A percentile compares a stretch with the other conserved stretches of the same genome.
These are phyloP conservation scores for Paramarasmius palmivorus DNA, from an alignment of 1,284 basidiomycete genomes.

Conservation along the genomic window DNA sequence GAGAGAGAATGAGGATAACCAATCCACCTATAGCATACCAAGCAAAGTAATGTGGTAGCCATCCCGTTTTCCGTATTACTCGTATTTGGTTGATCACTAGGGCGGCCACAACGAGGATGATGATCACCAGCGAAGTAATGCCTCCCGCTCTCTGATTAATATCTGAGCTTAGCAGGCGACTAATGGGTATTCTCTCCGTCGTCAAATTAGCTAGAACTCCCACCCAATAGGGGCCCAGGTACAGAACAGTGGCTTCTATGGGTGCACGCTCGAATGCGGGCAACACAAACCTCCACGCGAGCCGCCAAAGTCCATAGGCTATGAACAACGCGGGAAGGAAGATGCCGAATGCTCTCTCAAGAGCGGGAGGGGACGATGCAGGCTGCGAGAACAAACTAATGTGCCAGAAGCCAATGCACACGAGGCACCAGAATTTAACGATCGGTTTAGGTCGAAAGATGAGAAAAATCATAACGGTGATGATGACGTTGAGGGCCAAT, in stretches of 20 bases:
- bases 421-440: slow-evolving; percentile 74
- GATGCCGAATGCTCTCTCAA: slow-evolving; percentile 70
- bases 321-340: slow-evolving; percentile 84
- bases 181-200: slow-evolving; percentile 70
- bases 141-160: slow-evolving; percentile 70
- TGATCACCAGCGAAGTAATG: slow-evolving; percentile 70
- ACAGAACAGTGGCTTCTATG: slow-evolving; percentile 74
- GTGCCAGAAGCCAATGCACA: slow-evolving; percentile 90
- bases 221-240: slow-evolving; percentile 81
- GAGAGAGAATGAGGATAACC: slow-evolving; percentile 63
- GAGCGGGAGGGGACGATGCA: slow-evolving; percentile 61
- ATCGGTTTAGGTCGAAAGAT: slow-evolving; percentile 74
- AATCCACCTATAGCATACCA: slow-evolving; percentile 75
- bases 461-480: slow-evolving; percentile 69
- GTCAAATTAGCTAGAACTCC: slow-evolving; percentile 70
- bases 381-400: slow-evolving; percentile 81
- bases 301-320: slow-evolving; percentile 78
- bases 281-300: slow-evolving; percentile 74
- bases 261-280: slow-evolving; percentile 70
- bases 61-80: slow-evolving; percentile 84
- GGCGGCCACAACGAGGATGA: slow-evolving; percentile 62
- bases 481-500: slow-evolving; percentile 69
- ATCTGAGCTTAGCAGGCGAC: slow-evolving; percentile 72
- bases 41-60: slow-evolving; percentile 71
- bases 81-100: slow-evolving; percentile 75